A percentile compares a stretch with the other conserved stretches of the same genome.
Conservation (phyloP, 352 stramenopile genomes). For the Phytophthora vignae region DNA sequence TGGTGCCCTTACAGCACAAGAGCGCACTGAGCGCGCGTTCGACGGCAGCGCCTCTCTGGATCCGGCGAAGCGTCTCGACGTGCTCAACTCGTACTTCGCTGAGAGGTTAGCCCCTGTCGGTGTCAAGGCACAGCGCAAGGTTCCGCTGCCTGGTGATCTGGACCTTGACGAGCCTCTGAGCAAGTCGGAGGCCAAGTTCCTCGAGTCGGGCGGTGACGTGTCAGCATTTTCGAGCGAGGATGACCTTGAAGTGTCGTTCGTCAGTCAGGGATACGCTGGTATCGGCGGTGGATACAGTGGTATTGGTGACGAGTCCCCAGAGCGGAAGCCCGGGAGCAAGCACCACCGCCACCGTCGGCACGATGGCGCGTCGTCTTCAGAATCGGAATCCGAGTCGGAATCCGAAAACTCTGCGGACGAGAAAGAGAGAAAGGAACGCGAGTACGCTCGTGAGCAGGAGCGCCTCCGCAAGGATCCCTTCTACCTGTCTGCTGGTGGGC, state of each 20-base stretch:
- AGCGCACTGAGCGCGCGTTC: constrained; percentile 75
- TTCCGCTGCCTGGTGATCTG: constrained; percentile 88
- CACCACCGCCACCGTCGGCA: constrained; percentile 32
- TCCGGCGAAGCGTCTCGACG: constrained; percentile 52
- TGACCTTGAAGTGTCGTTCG: constrained; percentile 85
- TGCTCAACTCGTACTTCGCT: constrained; percentile 80
- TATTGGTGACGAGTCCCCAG: constrained; percentile 52
- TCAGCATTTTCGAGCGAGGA: constrained; percentile 71
- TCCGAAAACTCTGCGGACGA: constrained; percentile 51
- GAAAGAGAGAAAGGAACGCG: constrained; percentile 49
- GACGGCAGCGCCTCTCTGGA: constrained; percentile 59
- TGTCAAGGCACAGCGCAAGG: constrained; percentile 92
- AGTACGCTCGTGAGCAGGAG: constrained; percentile 67
- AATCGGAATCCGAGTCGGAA: constrained; percentile 40
- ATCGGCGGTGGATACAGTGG: constrained; percentile 44
- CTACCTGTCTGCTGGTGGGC: constrained; percentile 65
- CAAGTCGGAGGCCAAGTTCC: constrained; percentile 68
- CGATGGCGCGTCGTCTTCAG: constrained; percentile 37
- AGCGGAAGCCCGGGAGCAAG: constrained; percentile 57
- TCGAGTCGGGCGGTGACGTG: constrained; percentile 78
- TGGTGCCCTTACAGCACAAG: constrained; percentile 60
- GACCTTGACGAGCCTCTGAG: constrained; percentile 73
- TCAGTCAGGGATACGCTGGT: constrained; percentile 53
- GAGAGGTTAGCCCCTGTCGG: constrained; percentile 90
- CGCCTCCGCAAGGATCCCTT: constrained; percentile 82